Evolutionary conservation across 2,329 filamentous ascomycete genomes (phyloP).

Genomic region (Epichloe scottii): DNA sequence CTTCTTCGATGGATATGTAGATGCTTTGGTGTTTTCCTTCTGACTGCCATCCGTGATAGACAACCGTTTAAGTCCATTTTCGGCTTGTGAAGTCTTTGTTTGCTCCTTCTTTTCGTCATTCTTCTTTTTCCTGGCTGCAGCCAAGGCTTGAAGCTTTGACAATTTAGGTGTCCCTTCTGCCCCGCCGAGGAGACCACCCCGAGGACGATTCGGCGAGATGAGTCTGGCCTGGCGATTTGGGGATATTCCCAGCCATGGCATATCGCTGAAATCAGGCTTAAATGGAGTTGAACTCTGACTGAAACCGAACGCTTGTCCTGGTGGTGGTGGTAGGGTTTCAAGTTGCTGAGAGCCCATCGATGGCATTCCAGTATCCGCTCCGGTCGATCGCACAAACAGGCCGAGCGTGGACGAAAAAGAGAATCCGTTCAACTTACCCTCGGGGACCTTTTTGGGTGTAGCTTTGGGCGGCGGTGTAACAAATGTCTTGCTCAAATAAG

Average conservation of each 20-base stretch:
- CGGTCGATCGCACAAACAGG: slow-evolving; percentile 16
- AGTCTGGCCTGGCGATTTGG: slow-evolving; percentile 51
- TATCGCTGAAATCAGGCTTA: slow-evolving; percentile 57
- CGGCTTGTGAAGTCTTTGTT: slow-evolving; percentile 13
- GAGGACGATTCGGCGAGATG: slow-evolving; percentile 40
- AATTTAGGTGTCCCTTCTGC: slow-evolving; percentile 52
- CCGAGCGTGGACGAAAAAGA: slow-evolving; percentile 18
- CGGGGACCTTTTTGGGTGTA: slow-evolving; percentile 27
- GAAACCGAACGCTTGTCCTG: neutral
- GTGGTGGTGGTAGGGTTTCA: neutral
- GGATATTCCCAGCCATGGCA: slow-evolving; percentile 73
- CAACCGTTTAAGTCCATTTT: slow-evolving; percentile 18
- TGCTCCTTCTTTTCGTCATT: slow-evolving; percentile 45
- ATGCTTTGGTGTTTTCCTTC: slow-evolving; percentile 17
- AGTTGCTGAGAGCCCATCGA: slow-evolving; percentile 5
- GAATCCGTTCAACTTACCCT: slow-evolving; percentile 27
- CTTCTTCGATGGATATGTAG: slow-evolving; percentile 11
- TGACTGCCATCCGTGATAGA: slow-evolving; percentile 16
- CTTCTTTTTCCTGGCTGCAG: slow-evolving; percentile 76
- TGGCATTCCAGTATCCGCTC: slow-evolving; percentile 19
- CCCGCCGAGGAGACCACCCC: slow-evolving; percentile 67
- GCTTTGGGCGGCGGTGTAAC: slow-evolving; percentile 25
- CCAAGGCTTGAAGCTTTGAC: slow-evolving; percentile 84
- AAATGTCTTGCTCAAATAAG: slow-evolving; percentile 60
- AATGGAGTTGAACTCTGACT: neutral